Percentiles rank a stretch among this genome's conserved stretches.
These are phyloP conservation scores for Cryomyces minteri DNA, from an alignment of 495 filamentous ascomycete genomes.

Conservation along the genomic window DNA sequence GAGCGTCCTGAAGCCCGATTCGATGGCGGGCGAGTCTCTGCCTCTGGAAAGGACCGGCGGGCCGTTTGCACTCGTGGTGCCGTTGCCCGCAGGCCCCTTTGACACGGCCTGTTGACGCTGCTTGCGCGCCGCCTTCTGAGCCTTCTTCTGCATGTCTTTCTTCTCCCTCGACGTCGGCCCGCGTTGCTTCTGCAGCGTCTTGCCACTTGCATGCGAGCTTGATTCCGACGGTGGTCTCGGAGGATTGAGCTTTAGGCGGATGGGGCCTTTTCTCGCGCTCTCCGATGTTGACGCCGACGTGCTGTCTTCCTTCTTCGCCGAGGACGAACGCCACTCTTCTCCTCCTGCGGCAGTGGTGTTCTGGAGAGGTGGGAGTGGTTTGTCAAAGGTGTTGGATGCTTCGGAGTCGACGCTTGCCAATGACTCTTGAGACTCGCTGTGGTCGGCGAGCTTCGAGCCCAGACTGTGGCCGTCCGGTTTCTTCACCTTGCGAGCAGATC, in stretches of 20 bases:
- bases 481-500: not conserved
- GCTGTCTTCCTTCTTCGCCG: not conserved
- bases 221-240: constrained; percentile 4
- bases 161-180: constrained; percentile 17
- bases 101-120: constrained; percentile 18
- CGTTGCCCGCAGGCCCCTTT: not conserved
- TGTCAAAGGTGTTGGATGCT: not conserved
- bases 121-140: constrained; percentile 27
- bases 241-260: constrained; percentile 8
- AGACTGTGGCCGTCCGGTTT: not conserved
- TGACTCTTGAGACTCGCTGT: not conserved
- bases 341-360: not conserved
- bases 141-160: constrained; percentile 22
- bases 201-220: constrained; percentile 1
- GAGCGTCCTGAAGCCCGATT: constrained; percentile 5
- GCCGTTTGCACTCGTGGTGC: not conserved
- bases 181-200: constrained; percentile 8
- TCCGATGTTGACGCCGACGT: not conserved
- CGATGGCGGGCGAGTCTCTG: not conserved
- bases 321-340: not conserved
- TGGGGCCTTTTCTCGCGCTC: constrained; percentile 3
- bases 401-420: not conserved
- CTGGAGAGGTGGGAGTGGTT: not conserved
- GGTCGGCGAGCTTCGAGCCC: not conserved
- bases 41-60: not conserved